Base-by-base conservation (phyloP, 208 protist species). In the Phytomonas serpens region DNA sequence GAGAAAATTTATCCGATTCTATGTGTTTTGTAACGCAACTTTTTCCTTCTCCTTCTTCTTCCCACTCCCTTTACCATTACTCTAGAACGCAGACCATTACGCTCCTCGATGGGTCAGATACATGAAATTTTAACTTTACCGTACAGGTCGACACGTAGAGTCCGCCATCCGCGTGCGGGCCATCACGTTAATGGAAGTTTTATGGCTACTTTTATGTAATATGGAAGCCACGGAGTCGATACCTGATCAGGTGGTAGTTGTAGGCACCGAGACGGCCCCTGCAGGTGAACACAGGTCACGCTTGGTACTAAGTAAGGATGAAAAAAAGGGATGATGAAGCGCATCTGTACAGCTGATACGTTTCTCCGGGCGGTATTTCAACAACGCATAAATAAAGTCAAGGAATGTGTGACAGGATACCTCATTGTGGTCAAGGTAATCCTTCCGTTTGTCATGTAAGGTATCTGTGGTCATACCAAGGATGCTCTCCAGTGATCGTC, bases 311-410 rank as follows among this genome's bases (percentile, higher is more conserved):
- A 77, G 83, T 5, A 93, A 42, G 13, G 83, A 75, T 61, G 68
- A 63, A 29, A 95, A 68, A 68, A 95, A 95, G 0, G 87, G 87
- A 61, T 95, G 90, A 23, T 80, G 81, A 61, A 95, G 77, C 0
- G 90, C 87, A 19, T 92, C 86, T 3, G 71, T 51, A 83, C 90
- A 95, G 71, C 75, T 86, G 61, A 95, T 88, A 13, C 90, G 90
- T 32, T 92, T 78, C 67, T 77, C 68, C 6, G 90, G 82, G 13
- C 68, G 69, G 71, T 93, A 93, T 23, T 73, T 65, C 64, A 95
- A 68, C 16, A 95, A 71, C 16, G 67, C 61, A 7, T 62, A 65
- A 31, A 92, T 70, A 64, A 95, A 91, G 82, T 88, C 80, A 38
- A 81, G 63, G 61, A 95, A 93, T 40, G 86, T 78, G 36, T 68